Base-by-base conservation (phyloP, 345 rosid genomes). In the Camelina neglecta region DNA sequence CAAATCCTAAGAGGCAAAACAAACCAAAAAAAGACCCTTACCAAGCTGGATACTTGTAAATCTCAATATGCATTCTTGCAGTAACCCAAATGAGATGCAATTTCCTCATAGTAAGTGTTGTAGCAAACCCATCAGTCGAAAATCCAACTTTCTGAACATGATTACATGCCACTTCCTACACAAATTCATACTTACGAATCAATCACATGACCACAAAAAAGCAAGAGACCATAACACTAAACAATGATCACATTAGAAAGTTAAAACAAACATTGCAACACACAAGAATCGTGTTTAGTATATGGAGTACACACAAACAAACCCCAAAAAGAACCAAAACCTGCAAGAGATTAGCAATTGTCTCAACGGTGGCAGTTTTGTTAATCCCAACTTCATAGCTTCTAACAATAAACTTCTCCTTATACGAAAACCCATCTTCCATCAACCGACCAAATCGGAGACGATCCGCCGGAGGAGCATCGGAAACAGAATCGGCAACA, bases 11-110 rank as follows among this genome's bases (percentile, higher is more conserved):
- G 67, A 58, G 18, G 42, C 4, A 9, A 10, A 26, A 9, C 6
- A 9, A 10, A 29, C 2, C 6, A 9, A 60, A 18, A 26, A 60
- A 18, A 58, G 41, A 18, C n/a, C 41, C 12, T 55, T 44, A 94
- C 99, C 99, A 94, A 56, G 97, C 93, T 21, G 97, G 98, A 65
- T 94, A 94, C 49, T 84, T 92, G 84, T 89, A 90, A 41, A 95
- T 84, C 81, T 95, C 99, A 53, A 92, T 90, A 75, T 95, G 99
- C 97, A 95, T 92, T 56, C 99, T 90, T 60, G 93, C 93, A 48
- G 96, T 92, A n/a, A 95, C 99, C 99, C 99, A 95, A 51, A 95
- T 92, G 69, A 95, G 99, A 83, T 90, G 91, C 85, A 95, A n/a
- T 77, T 95, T 88, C 73, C 93, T 81, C 99, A 95, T 95, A 5